These are phyloP conservation scores for Quercus tomentella DNA, from an alignment of 331 rosid genomes.

Conservation along the genomic window DNA sequence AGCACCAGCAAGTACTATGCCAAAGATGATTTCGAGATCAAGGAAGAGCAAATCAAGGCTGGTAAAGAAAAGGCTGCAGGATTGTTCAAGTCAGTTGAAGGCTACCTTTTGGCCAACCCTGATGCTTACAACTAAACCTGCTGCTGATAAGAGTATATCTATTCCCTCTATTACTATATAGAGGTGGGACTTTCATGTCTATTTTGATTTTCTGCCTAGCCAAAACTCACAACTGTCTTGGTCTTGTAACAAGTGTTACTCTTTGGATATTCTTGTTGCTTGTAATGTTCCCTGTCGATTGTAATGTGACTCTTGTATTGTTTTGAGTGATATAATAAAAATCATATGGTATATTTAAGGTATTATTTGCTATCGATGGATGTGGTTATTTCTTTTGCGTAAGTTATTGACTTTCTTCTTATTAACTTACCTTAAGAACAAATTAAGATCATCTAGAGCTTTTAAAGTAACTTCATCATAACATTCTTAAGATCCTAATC, in stretches of 20 bases:
- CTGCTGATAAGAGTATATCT: no score
- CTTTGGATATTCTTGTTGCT: neutral
- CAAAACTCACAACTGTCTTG: neutral
- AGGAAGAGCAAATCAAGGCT: slow-evolving; percentile 27
- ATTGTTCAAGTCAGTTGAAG: slow-evolving; percentile 34
- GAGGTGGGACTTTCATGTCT: neutral
- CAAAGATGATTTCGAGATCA: slow-evolving; percentile 8
- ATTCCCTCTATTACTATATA: neutral
- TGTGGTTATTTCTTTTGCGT: no score
- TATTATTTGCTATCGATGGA: no score
- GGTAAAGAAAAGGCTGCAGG: slow-evolving; percentile 31
- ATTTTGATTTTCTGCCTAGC: neutral
- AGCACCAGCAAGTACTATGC: slow-evolving; percentile 29
- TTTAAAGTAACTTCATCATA: no score
- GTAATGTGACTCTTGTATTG: no score
- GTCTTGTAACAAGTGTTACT: neutral
- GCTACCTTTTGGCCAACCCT: slow-evolving; percentile 30
- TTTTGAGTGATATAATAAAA: no score
- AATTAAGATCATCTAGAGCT: no score
- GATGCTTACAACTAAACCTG: slow-evolving; percentile 21
- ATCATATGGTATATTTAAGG: no score
- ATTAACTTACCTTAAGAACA: no score
- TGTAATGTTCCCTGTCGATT: neutral
- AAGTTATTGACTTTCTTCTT: no score
- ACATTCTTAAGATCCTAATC: no score